Percentiles rank a stretch among this genome's conserved stretches.
Conservation (phyloP, 2,329 filamentous ascomycete species). For the Aspergillus proliferans region DNA sequence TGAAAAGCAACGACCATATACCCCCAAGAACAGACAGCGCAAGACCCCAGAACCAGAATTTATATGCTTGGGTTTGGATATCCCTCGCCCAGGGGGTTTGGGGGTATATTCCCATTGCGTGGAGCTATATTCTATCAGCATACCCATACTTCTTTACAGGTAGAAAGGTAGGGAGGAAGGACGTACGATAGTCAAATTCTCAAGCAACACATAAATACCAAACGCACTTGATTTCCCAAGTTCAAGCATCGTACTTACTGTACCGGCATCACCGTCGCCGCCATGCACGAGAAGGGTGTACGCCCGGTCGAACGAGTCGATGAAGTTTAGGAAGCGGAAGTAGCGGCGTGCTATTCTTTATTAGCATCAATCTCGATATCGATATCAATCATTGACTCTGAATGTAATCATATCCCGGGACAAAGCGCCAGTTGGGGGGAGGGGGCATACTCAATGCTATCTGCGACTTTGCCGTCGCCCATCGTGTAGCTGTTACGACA, state of each 20-base stretch:
- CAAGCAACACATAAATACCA: conserved; percentile 60
- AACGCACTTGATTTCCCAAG: conserved; percentile 52
- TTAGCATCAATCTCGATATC: background rate
- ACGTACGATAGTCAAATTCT: conserved; percentile 57
- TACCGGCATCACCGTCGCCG: conserved; percentile 9
- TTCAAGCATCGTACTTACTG: conserved; percentile 40
- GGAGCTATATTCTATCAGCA: conserved; percentile 19
- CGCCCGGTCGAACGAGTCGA: conserved; percentile 51
- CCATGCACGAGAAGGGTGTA: conserved; percentile 35
- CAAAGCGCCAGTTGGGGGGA: no score
- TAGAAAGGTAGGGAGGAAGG: no score
- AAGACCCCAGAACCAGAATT: conserved; percentile 63
- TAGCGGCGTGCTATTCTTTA: conserved; percentile 47
- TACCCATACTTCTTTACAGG: background rate
- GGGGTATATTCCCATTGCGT: conserved; percentile 46
- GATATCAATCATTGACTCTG: conserved; percentile 2
- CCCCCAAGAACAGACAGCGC: conserved; percentile 41
- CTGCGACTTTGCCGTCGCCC: conserved; percentile 33
- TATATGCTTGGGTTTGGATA: conserved; percentile 55
- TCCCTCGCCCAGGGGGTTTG: conserved; percentile 32
- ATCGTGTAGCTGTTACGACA: conserved; percentile 24
- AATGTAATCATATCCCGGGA: background rate
- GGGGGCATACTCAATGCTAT: conserved; percentile 37
- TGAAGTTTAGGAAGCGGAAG: conserved; percentile 61
- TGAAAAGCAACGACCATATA: conserved; percentile 11